A percentile compares a stretch with the other conserved stretches of the same genome.
These are phyloP conservation scores for Manihot esculenta DNA, from an alignment of 441 rosid genomes.

Conservation along the genomic window DNA sequence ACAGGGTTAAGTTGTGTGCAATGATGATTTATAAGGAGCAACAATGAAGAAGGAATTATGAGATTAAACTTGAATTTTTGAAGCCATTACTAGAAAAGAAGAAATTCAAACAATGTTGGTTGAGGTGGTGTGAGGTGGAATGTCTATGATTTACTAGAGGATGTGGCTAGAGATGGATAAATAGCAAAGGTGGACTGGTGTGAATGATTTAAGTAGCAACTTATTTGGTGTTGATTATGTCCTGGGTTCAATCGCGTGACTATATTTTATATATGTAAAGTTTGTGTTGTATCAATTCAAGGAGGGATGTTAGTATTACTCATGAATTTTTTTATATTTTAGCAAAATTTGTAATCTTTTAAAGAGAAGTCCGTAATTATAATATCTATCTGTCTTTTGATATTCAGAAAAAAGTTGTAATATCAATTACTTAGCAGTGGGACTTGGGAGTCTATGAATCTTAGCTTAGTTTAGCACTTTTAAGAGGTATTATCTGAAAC, in stretches of 20 bases:
- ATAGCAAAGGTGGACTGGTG: not conserved
- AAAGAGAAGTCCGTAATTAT: not conserved
- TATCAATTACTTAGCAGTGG: no score
- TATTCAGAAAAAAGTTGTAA: no score
- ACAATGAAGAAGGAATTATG: not conserved
- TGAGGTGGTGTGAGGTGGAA: not conserved
- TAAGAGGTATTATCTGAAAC: conserved; percentile 12
- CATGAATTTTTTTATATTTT: not conserved
- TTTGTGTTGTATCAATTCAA: not conserved
- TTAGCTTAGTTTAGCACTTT: conserved; percentile 10
- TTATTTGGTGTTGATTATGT: not conserved
- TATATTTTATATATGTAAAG: not conserved
- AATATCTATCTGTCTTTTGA: no score
- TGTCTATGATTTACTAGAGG: conserved; percentile 1
- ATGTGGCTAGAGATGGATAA: not conserved
- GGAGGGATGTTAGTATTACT: not conserved
- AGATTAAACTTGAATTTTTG: not conserved
- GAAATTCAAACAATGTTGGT: not conserved
- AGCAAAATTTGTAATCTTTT: not conserved
- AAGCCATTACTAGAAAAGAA: not conserved
- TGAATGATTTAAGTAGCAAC: not conserved
- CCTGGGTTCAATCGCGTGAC: not conserved
- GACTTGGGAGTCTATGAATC: not conserved
- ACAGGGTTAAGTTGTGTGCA: not conserved
- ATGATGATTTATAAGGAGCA: not conserved